A percentile compares a stretch with the other conserved stretches of the same genome.
Evolutionary conservation across 306 rosid genomes (phyloP).

Genomic region (Crotalaria pallida): DNA sequence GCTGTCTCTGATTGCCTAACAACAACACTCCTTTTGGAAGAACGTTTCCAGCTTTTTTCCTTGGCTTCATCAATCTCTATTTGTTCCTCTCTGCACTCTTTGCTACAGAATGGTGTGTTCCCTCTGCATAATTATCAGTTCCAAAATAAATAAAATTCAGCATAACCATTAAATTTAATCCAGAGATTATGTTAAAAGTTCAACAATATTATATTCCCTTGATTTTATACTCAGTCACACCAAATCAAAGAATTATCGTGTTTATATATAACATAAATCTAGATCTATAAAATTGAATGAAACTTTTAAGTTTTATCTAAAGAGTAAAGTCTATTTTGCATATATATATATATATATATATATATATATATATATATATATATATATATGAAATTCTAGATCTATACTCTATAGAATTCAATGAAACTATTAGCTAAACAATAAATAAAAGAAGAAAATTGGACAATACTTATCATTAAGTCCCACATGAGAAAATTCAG

Average conservation of each 20-base stretch:
- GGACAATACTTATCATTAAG: background rate
- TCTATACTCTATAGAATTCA: slow-evolving; percentile 19
- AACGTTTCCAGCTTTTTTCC: slow-evolving; percentile 57
- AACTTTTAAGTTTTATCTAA: background rate
- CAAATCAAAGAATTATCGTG: background rate
- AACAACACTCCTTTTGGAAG: slow-evolving; percentile 49
- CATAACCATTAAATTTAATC: background rate
- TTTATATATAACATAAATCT: background rate
- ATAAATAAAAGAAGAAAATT: background rate
- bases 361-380: background rate
- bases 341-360: too few relatives aligned
- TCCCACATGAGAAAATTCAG: slow-evolving; percentile 14
- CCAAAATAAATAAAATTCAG: background rate
- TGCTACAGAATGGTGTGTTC: slow-evolving; percentile 92
- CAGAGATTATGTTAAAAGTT: background rate
- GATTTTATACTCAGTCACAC: background rate
- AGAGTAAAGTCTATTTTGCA: background rate
- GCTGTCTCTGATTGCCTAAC: slow-evolving; percentile 54
- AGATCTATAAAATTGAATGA: slow-evolving; percentile 12
- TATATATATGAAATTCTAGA: slow-evolving; percentile 13
- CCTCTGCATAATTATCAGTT: slow-evolving; percentile 56
- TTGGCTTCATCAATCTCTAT: slow-evolving; percentile 72
- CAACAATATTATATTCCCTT: background rate
- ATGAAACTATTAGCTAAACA: background rate
- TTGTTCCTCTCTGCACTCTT: slow-evolving; percentile 86